Conservation (phyloP, 768 basidiomycete species). For the Psilocybe cubensis region DNA sequence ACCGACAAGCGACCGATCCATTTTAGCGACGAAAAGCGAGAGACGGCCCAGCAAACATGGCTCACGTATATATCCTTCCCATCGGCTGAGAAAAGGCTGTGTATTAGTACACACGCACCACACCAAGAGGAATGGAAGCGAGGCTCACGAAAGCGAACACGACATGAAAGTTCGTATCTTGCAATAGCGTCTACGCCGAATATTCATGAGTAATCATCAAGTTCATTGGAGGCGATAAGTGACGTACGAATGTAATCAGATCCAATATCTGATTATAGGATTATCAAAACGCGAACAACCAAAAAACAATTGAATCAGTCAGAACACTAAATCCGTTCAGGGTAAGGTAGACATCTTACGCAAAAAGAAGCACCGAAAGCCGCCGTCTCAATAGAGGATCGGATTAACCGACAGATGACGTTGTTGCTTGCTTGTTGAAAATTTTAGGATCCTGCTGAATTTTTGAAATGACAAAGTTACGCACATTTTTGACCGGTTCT, state of each 20-base stretch:
- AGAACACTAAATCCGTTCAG: too few species aligned
- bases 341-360: too few species aligned
- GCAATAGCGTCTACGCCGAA: conserved; percentile 21
- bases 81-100: conserved; percentile 19
- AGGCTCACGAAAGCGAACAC: conserved; percentile 34
- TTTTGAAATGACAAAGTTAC: background rate
- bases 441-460: background rate
- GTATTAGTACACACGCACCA: background rate
- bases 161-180: conserved; percentile 31
- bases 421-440: conserved; percentile 25
- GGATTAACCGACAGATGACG: conserved; percentile 31
- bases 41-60: background rate
- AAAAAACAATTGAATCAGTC: background rate
- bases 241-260: conserved; percentile 27
- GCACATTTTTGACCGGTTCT: conserved; percentile 27
- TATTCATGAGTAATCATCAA: background rate
- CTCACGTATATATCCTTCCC: conserved; percentile 35
- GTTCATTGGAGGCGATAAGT: background rate
- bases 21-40: background rate
- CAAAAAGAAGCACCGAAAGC: conserved; percentile 34
- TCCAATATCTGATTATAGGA: conserved; percentile 27
- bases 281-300: background rate
- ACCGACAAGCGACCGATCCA: background rate
- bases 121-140: background rate
- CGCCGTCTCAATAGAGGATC: conserved; percentile 31